A percentile compares a stretch with the other conserved stretches of the same genome.
Conservation (phyloP, 2,329 filamentous ascomycete genomes). For the Stemphylium beticola region DNA sequence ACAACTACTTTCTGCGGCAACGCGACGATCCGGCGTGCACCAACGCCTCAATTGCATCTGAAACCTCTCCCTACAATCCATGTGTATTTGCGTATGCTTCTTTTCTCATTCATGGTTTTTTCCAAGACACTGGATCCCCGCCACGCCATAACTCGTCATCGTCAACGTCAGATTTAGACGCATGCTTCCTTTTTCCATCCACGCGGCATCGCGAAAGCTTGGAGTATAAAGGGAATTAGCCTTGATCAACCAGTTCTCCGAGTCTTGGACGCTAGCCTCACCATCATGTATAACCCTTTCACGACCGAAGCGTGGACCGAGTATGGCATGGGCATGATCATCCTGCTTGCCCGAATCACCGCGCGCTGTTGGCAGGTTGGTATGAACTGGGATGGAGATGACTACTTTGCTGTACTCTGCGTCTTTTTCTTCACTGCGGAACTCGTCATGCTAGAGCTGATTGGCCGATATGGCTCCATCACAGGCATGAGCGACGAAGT, state of each 20-base stretch:
- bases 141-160: too few relatives aligned
- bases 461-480: slow-evolving; percentile 12
- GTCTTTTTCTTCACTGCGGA: slow-evolving; percentile 15
- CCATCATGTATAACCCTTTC: slow-evolving; percentile 10
- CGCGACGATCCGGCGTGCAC: too few relatives aligned
- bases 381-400: slow-evolving; percentile 16
- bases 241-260: too few relatives aligned
- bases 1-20: too few relatives aligned
- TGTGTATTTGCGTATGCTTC: too few relatives aligned
- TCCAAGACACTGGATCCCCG: too few relatives aligned
- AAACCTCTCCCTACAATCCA: too few relatives aligned
- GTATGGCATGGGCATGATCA: slow-evolving; percentile 14
- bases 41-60: too few relatives aligned
- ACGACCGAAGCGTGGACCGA: slow-evolving; percentile 16
- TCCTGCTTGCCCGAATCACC: slow-evolving; percentile 9
- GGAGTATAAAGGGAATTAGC: background rate
- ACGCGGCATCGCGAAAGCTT: too few relatives aligned
- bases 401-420: slow-evolving; percentile 14
- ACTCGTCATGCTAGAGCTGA: slow-evolving; percentile 15
- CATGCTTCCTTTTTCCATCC: too few relatives aligned
- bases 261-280: background rate
- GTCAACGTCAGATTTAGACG: too few relatives aligned
- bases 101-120: too few relatives aligned
- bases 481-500: slow-evolving; percentile 15
- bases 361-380: slow-evolving; percentile 10